A percentile compares a stretch with the other conserved stretches of the same genome.
Evolutionary conservation across 2,329 filamentous ascomycete species (phyloP).

Genomic region (Anthostomella pinea): DNA sequence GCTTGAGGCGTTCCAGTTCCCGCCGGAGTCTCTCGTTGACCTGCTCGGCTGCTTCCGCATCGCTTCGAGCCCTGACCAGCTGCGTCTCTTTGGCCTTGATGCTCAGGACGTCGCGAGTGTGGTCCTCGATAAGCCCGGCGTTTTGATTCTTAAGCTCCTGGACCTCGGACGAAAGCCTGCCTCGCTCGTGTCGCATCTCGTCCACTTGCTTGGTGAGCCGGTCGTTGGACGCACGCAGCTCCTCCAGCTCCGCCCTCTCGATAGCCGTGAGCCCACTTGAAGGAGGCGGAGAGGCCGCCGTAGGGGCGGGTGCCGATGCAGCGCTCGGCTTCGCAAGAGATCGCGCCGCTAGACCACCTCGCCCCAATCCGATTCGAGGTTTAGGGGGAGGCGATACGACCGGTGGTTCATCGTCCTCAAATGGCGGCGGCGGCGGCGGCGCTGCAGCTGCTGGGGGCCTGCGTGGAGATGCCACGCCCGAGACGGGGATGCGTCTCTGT

Average conservation of each 20-base stretch:
- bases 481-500: slow-evolving; percentile 52
- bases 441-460: slow-evolving; percentile 44
- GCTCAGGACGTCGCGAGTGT: slow-evolving; percentile 89
- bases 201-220: slow-evolving; percentile 71
- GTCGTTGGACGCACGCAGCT: slow-evolving; percentile 81
- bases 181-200: slow-evolving; percentile 77
- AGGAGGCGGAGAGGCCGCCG: slow-evolving; percentile 55
- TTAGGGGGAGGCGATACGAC: slow-evolving; percentile 52
- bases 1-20: slow-evolving; percentile 91
- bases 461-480: slow-evolving; percentile 51
- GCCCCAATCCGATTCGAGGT: slow-evolving; percentile 64
- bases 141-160: slow-evolving; percentile 97
- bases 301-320: slow-evolving; percentile 46
- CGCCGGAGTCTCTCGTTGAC: slow-evolving; percentile 79
- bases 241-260: slow-evolving; percentile 91
- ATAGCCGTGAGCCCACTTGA: slow-evolving; percentile 67
- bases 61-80: slow-evolving; percentile 83
- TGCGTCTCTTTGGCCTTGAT: slow-evolving; percentile 99
- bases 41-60: slow-evolving; percentile 84
- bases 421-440: slow-evolving; percentile 46
- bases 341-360: slow-evolving; percentile 80
- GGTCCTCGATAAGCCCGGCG: slow-evolving; percentile 92
- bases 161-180: slow-evolving; percentile 79
- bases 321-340: slow-evolving; percentile 74
- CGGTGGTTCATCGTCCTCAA: slow-evolving; percentile 54